Conservation (phyloP, 805 yeast genomes). For the Spathaspora passalidarum region DNA sequence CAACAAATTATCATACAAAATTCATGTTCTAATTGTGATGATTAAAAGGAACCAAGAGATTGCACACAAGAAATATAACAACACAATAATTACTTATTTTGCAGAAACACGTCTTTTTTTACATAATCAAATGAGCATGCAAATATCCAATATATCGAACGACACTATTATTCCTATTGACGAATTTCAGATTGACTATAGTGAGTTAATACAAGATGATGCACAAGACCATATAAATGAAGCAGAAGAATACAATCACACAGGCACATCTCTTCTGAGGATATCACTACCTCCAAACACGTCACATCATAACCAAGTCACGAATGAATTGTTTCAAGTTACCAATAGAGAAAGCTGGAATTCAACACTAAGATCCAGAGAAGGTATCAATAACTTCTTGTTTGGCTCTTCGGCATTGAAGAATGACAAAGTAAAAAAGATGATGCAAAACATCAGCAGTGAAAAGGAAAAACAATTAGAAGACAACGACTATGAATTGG, state of each 20-base stretch:
- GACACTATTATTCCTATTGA: background rate
- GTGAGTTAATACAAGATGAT: slow-evolving; percentile 13
- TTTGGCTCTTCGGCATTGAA: slow-evolving; percentile 15
- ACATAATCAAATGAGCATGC: background rate
- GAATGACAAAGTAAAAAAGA: slow-evolving; percentile 36
- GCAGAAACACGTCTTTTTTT: background rate
- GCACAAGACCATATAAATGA: background rate
- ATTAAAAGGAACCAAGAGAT: background rate
- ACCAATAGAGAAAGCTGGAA: slow-evolving; percentile 12
- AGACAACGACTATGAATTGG: slow-evolving; percentile 26
- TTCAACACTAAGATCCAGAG: background rate
- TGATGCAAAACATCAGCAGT: slow-evolving; percentile 30
- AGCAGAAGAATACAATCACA: background rate
- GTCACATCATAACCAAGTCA: slow-evolving; percentile 11
- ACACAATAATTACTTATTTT: too few relatives aligned
- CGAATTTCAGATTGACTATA: slow-evolving; percentile 20
- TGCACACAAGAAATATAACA: background rate
- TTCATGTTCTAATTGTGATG: too few relatives aligned
- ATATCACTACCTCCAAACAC: slow-evolving; percentile 9
- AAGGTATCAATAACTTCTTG: background rate
- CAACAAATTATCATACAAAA: background rate
- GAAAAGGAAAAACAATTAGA: slow-evolving; percentile 21
- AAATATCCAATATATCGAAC: background rate
- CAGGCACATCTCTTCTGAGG: slow-evolving; percentile 3
- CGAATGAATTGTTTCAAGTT: slow-evolving; percentile 33